Evolutionary conservation across 768 basidiomycete genomes (phyloP).

Genomic region (Lactarius sanguifluus): DNA sequence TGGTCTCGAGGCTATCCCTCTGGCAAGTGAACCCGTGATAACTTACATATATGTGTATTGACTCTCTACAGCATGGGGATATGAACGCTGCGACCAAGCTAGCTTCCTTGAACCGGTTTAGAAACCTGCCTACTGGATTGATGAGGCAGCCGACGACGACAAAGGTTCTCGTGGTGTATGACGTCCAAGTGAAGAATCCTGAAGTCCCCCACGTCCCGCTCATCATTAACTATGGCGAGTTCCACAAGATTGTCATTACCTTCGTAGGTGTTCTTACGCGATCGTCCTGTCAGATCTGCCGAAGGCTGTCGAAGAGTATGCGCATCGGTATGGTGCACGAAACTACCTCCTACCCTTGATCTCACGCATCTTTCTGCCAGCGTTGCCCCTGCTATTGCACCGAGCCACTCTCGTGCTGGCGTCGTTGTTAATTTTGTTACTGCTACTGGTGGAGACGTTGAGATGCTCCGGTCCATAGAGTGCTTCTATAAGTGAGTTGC

Average conservation of each 20-base stretch:
- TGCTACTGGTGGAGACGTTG: slow-evolving; percentile 95
- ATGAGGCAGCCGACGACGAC: slow-evolving; percentile 63
- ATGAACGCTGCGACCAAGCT: slow-evolving; percentile 84
- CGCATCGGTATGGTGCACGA: slow-evolving; percentile 66
- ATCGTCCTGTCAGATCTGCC: slow-evolving; percentile 62
- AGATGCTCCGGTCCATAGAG: slow-evolving; percentile 98
- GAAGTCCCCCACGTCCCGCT: slow-evolving; percentile 90
- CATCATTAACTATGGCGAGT: slow-evolving; percentile 89
- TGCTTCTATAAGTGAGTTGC: slow-evolving; percentile 88
- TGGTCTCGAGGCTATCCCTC: slow-evolving; percentile 82
- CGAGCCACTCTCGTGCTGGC: slow-evolving; percentile 81
- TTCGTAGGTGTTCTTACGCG: neutral
- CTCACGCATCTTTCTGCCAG: slow-evolving; percentile 40
- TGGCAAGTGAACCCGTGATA: slow-evolving; percentile 53
- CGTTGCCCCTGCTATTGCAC: slow-evolving; percentile 85
- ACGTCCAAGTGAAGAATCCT: slow-evolving; percentile 86
- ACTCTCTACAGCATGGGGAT: slow-evolving; percentile 70
- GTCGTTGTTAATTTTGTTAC: slow-evolving; percentile 97
- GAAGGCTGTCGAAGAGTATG: slow-evolving; percentile 96
- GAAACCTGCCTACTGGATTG: slow-evolving; percentile 53
- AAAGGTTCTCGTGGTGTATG: slow-evolving; percentile 88
- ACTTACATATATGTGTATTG: neutral
- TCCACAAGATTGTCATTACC: neutral
- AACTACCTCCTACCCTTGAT: slow-evolving; percentile 18
- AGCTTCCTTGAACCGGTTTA: slow-evolving; percentile 83